A percentile compares a stretch with the other conserved stretches of the same genome.
phyloP scores from a whole-genome alignment of 495 filamentous ascomycete species.

The Aspergillus nanangensis region DNA sequence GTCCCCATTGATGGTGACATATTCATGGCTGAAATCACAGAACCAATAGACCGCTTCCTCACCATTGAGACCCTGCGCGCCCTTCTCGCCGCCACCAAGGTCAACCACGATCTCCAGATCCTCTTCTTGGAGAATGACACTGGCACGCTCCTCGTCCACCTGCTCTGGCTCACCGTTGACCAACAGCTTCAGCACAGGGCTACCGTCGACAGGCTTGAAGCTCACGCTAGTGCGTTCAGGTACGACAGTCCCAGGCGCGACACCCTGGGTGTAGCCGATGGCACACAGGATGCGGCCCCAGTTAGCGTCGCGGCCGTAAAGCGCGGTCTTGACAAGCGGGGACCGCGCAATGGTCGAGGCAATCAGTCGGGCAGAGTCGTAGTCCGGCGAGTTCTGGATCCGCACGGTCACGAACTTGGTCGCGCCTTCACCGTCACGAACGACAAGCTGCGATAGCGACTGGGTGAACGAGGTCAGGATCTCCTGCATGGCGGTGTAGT shows the following conservation, averaged over 20 bases:
- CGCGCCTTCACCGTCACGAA: slow-evolving; percentile 94
- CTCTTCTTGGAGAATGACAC: slow-evolving; percentile 80
- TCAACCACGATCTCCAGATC: slow-evolving; percentile 77
- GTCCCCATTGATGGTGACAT: slow-evolving; percentile 90
- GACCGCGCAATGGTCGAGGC: slow-evolving; percentile 90
- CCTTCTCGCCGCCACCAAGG: slow-evolving; percentile 48
- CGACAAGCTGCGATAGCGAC: slow-evolving; percentile 84
- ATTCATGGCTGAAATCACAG: slow-evolving; percentile 98
- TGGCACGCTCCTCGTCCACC: slow-evolving; percentile 86
- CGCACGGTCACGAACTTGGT: slow-evolving; percentile 96
- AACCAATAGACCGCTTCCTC: slow-evolving; percentile 88
- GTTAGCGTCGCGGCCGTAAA: slow-evolving; percentile 97
- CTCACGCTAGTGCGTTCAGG: slow-evolving; percentile 87
- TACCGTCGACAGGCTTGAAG: slow-evolving; percentile 84
- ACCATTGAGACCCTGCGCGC: slow-evolving; percentile 51
- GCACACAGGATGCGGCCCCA: slow-evolving; percentile 98
- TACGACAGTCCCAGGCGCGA: slow-evolving; percentile 58
- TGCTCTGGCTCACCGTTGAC: slow-evolving; percentile 87
- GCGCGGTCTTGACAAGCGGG: slow-evolving; percentile 91
- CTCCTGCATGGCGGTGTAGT: slow-evolving; percentile 60
- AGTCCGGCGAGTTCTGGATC: slow-evolving; percentile 67
- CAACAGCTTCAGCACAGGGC: slow-evolving; percentile 73
- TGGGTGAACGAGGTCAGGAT: slow-evolving; percentile 73
- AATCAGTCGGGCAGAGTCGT: slow-evolving; percentile 61
- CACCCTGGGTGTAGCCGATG: slow-evolving; percentile 77